Base-by-base conservation (phyloP, 2,329 filamentous ascomycete species). In the Albifimbria verrucaria region DNA sequence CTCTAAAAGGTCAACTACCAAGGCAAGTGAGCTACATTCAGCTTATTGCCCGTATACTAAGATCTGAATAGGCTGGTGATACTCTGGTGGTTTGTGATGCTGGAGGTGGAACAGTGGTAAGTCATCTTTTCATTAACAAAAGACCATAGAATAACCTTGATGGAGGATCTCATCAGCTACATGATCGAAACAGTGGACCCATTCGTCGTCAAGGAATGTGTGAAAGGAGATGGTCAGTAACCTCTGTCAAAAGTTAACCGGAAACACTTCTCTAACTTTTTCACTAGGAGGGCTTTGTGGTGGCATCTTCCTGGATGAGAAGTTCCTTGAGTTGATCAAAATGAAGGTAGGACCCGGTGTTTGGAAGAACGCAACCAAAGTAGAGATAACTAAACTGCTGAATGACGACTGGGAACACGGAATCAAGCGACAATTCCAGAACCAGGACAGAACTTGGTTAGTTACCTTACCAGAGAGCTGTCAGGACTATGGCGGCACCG, bases 161-260 rank as follows among this genome's bases (percentile, higher is more conserved):
- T 0, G 0, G 44, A 73, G 72, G 73, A 77, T 18, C 54, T 77
- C 0, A 75, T 76, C 41, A 75, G 64, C 20, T 77, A 77, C 18
- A 54, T 60, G 3, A 52, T 74, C 0, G 49, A 52, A 0, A 57
- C 52, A 0, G 52, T 49, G 0, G 4, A 57, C 0, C 70, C 72
- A 0, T 63, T 74, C 9, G 23, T 50, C 0, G 57, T 77, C 0
- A 55, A 62, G 3, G 74, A 78, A 12, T 62, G 65, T 0, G 72
- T 75, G 1, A 57, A 62, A 15, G 74, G 74, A 0, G 62, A 72
- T 7, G 73, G 73, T 64, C 11, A 28, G 62, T 59, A 41, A 4
- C 5, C 32, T n/a, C n/a, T n/a, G n/a, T n/a, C n/a, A n/a, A n/a
- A n/a, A n/a, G n/a, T n/a, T n/a, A n/a, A n/a, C n/a, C n/a, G n/a